These are phyloP conservation scores for Candida sp. DNA, from an alignment of 1,139 yeast species.

Conservation along the genomic window DNA sequence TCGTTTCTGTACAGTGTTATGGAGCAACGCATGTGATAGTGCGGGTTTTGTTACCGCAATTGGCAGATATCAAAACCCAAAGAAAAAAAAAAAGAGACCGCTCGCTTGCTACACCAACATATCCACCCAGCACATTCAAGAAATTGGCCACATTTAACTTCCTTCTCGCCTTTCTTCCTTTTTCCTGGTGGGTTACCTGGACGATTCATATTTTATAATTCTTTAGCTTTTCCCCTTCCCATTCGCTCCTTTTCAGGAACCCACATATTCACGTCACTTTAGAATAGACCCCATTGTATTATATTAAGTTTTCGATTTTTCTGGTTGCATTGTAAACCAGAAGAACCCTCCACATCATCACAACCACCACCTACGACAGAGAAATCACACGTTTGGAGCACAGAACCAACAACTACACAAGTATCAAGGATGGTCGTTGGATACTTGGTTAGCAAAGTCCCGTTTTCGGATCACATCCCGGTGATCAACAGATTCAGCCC, in stretches of 20 bases:
- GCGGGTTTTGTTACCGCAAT: background rate
- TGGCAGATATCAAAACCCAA: background rate
- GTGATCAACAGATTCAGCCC: conserved; percentile 1
- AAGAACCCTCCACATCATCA: background rate
- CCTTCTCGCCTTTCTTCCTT: too few species aligned
- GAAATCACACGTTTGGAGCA: background rate
- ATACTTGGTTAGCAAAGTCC: conserved; percentile 4
- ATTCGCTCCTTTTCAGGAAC: too few species aligned
- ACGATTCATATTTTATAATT: too few species aligned
- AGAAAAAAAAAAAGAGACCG: background rate
- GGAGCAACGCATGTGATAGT: background rate
- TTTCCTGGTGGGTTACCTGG: background rate
- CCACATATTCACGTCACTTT: too few species aligned
- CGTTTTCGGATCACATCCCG: conserved; percentile 10
- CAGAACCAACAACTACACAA: background rate
- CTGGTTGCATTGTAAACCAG: too few species aligned
- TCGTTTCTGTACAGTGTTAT: too few species aligned
- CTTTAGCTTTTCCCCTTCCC: too few species aligned
- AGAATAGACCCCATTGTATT: too few species aligned
- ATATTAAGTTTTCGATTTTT: too few species aligned
- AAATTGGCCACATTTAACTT: background rate
- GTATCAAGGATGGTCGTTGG: background rate
- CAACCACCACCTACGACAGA: background rate
- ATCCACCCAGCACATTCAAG: too few species aligned
- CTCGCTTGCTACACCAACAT: background rate